Percentiles rank a stretch among this genome's conserved stretches.
Conservation (phyloP, 768 basidiomycete genomes). For the Lentinula raphanica region DNA sequence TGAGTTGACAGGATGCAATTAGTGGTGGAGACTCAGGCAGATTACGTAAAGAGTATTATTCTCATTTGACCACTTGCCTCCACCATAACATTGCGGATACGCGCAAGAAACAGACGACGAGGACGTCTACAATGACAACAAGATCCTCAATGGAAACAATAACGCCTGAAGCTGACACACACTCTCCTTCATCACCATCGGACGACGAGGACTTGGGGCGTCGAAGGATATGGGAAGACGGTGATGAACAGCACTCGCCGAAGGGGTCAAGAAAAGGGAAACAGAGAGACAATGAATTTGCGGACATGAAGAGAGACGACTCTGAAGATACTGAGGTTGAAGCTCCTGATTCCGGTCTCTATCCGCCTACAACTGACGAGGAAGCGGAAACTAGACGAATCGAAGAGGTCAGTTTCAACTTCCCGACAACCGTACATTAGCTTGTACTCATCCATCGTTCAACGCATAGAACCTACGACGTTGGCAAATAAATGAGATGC, state of each 20-base stretch:
- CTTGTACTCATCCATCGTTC: constrained; percentile 5
- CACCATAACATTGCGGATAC: neutral
- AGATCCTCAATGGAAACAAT: constrained; percentile 16
- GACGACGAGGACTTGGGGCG: constrained; percentile 43
- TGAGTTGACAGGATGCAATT: too few species aligned
- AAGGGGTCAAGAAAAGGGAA: constrained; percentile 27
- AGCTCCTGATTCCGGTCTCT: constrained; percentile 28
- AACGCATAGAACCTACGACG: constrained; percentile 57
- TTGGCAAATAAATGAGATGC: constrained; percentile 77
- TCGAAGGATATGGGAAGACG: constrained; percentile 28
- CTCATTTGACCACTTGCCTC: neutral
- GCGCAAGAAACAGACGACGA: neutral
- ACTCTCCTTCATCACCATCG: constrained; percentile 33
- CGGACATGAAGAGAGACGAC: constrained; percentile 22
- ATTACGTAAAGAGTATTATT: neutral
- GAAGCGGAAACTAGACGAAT: constrained; percentile 63
- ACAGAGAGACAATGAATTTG: constrained; percentile 23
- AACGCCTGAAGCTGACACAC: constrained; percentile 14
- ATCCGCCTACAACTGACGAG: constrained; percentile 67
- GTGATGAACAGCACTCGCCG: constrained; percentile 19
- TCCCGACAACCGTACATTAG: constrained; percentile 7
- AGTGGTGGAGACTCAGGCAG: too few species aligned
- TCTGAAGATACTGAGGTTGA: constrained; percentile 15
- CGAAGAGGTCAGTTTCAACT: constrained; percentile 67
- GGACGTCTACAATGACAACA: constrained; percentile 14